Percentiles rank a stretch among this genome's conserved stretches.
Evolutionary conservation across 2,329 filamentous ascomycete species (phyloP).

Genomic region (Coleophoma cylindrospora): DNA sequence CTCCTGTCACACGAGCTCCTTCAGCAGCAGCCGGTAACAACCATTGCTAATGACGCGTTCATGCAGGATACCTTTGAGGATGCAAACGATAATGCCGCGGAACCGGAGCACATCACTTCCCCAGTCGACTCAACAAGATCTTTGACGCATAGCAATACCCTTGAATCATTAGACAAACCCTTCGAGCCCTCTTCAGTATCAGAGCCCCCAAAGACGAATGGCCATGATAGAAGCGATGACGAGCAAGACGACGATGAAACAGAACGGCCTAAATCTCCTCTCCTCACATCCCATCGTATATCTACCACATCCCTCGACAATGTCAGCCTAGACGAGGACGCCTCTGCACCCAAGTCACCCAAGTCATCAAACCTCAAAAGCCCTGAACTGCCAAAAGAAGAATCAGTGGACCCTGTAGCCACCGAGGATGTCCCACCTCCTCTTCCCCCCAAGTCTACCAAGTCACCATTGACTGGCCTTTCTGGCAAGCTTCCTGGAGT

Average conservation of each 20-base stretch:
- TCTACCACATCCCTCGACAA: slow-evolving; percentile 54
- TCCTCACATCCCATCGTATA: slow-evolving; percentile 39
- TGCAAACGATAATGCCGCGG: slow-evolving; percentile 52
- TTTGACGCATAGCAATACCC: slow-evolving; percentile 30
- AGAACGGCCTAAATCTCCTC: slow-evolving; percentile 41
- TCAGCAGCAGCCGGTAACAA: slow-evolving; percentile 2
- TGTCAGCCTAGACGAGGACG: slow-evolving; percentile 60
- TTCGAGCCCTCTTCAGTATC: slow-evolving; percentile 16
- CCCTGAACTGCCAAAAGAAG: background rate
- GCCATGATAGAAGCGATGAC: too few relatives aligned
- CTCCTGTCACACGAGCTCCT: slow-evolving; percentile 12
- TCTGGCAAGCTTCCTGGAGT: slow-evolving; percentile 68
- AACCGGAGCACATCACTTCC: slow-evolving; percentile 11
- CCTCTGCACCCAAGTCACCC: slow-evolving; percentile 3
- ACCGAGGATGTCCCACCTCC: slow-evolving; percentile 23
- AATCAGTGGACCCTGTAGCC: slow-evolving; percentile 1
- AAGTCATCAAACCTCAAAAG: background rate
- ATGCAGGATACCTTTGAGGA: slow-evolving; percentile 79
- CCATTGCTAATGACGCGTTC: slow-evolving; percentile 5
- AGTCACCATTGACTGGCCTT: slow-evolving; percentile 58
- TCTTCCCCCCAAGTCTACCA: slow-evolving; percentile 21
- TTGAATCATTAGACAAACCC: slow-evolving; percentile 22
- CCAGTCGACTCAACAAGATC: slow-evolving; percentile 20
- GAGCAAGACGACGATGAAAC: slow-evolving; percentile 15
- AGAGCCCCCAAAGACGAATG: slow-evolving; percentile 11